Base-by-base conservation (phyloP, 805 yeast genomes). In the Candida railenensis region DNA sequence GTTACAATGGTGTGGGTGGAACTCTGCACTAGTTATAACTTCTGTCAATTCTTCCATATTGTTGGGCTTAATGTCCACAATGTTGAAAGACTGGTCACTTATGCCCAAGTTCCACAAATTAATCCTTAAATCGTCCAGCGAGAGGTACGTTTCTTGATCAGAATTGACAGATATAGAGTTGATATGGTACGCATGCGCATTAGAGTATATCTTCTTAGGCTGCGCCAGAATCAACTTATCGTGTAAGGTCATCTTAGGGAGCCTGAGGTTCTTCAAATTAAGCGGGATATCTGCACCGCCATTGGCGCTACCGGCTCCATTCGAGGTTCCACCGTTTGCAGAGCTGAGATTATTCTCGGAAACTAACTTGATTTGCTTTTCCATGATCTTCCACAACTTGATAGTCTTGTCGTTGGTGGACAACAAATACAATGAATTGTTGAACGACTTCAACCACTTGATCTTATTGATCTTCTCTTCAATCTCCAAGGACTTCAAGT, bases 1-100 rank as follows among this genome's bases (percentile, higher is more conserved):
- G 65, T 94, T 94, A 74, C 99, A 94, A 62, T 84, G 83, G 40
- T 74, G 69, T 14, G 99, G 99, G 66, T 95, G 98, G 73, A 94
- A 94, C 65, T 91, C 96, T 2, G 98, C 95, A 59, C 91, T 81
- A 15, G 99, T 94, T 53, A 94, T 92, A 44, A 94, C 99, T 67
- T 94, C 99, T 8, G 99, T 92, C 58, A 94, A 79, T 70, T 94
- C 99, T 73, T 94, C 99, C 99, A 94, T 95, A 67, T 90, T 90
- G 4, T 90, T 88, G 8, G 99, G 99, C 66, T 95, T 90, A 61
- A 94, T 94, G 69, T 94, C 99, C 48, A 94, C 98, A 54, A 94
- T 94, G 67, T 94, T 95, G 70, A 94, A 94, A 58, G 91, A 82
- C 71, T 92, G 97, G 67, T 92, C 96, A 18, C 97, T 89, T 56